Percentiles rank a stretch among this genome's conserved stretches.
phyloP scores from a whole-genome alignment of 2,329 filamentous ascomycete species.

The Malbranchea zuffiana region DNA sequence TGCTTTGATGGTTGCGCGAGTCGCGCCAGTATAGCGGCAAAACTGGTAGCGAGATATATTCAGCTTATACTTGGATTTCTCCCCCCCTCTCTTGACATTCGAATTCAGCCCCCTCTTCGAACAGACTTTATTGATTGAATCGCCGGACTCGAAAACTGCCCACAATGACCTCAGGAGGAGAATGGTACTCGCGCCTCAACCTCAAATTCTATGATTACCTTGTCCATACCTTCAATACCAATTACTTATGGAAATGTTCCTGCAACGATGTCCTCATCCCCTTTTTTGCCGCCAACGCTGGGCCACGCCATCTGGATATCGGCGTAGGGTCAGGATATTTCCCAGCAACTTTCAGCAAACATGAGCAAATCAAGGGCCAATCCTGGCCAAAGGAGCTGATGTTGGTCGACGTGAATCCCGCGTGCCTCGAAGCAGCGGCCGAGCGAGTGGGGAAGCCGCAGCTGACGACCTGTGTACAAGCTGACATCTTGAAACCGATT shows the following conservation, averaged over 20 bases:
- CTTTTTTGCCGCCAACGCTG: background rate
- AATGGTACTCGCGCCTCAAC: background rate
- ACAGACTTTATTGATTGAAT: too few relatives aligned
- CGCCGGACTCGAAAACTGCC: too few relatives aligned
- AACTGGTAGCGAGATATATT: too few relatives aligned
- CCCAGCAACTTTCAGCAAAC: background rate
- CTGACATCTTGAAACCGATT: background rate
- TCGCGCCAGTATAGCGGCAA: too few relatives aligned
- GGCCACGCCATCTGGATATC: conserved; percentile 21
- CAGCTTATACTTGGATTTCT: too few relatives aligned
- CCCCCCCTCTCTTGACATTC: too few relatives aligned
- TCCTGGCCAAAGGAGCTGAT: too few relatives aligned
- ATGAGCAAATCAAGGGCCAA: too few relatives aligned
- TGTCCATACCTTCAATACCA: background rate
- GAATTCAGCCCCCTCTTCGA: too few relatives aligned
- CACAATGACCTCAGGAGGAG: background rate
- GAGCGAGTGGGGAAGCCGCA: background rate
- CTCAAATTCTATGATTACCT: background rate
- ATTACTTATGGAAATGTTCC: background rate
- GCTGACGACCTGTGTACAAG: background rate
- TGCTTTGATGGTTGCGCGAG: too few relatives aligned
- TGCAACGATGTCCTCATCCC: conserved; percentile 13
- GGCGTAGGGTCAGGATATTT: conserved; percentile 11
- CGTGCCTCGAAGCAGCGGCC: background rate
- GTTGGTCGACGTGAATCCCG: background rate